Base-by-base conservation (phyloP, 2,329 filamentous ascomycete species). In the Cladosporium sp. region DNA sequence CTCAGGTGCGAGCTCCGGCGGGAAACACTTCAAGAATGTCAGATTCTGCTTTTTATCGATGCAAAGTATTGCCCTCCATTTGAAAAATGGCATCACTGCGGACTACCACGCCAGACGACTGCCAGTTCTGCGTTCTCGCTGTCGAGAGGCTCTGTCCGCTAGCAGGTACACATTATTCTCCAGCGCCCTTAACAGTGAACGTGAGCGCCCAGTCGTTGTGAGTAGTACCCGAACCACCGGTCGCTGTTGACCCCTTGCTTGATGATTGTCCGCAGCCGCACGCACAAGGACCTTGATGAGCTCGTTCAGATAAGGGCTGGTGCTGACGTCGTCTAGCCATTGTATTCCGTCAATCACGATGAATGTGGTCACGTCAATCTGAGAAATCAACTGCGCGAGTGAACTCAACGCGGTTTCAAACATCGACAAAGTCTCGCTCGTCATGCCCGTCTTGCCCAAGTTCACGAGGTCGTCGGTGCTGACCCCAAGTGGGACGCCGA, bases 291-390 rank as follows among this genome's bases (percentile, higher is more conserved):
- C 9, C 7, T 38, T 2, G 2, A 56, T 19, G 14, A 59, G 35
- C 1, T 48, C 35, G n/a, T 42, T 18, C 18, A 56, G 19, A 19
- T 37, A 38, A 4, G 22, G 11, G 1, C 33, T 42, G 10, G 55
- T 60, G 14, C 49, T 54, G 11, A 22, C 49, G 33, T 57, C 54
- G 31, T 59, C 58, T 11, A 58, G 34, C 55, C 57, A 60, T 28
- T 59, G 43, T 10, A 60, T 11, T 3, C 51, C 55, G 31, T 60
- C 57, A 28, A 59, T 51, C 2, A 59, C 49, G 42, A 54, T 56
- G 33, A 59, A 53, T 1, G 33, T 10, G 3, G 19, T 32, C 14
- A 13, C n/a, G 28, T 46, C 43, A 8, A 46, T 46, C 54, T 45
- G 11, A 3, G n/a, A 19, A 9, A 48, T 22, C 9, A 56, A 3